These are phyloP conservation scores for Agrostemma githago DNA, from an alignment of 148 eudicot genomes.

Conservation along the genomic window DNA sequence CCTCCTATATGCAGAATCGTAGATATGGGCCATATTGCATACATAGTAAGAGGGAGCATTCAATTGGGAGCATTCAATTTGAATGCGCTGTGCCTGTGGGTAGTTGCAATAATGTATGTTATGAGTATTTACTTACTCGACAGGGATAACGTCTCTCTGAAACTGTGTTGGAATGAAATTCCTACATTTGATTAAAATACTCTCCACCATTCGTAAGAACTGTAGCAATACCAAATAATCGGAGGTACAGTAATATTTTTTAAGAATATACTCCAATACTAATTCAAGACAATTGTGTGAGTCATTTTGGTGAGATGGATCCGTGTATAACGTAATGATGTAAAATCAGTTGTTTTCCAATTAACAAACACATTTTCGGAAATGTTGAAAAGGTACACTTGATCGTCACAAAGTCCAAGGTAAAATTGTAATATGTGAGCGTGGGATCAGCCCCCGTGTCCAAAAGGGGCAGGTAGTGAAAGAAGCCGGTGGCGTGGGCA, in stretches of 20 bases:
- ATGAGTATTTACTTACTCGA: not conserved
- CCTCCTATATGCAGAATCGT: no score
- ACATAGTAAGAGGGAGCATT: not conserved
- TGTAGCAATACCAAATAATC: no score
- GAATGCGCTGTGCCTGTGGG: not conserved
- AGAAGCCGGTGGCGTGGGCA: conserved; percentile 86
- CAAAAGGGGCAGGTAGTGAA: conserved; percentile 93
- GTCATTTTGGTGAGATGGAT: no score
- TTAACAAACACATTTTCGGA: not conserved
- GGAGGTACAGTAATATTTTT: no score
- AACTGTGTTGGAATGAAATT: no score
- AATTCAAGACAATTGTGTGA: no score
- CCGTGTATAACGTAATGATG: no score
- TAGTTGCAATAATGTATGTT: not conserved
- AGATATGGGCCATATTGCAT: not conserved
- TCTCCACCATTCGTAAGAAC: no score
- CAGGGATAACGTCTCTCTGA: not conserved
- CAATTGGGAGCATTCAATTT: not conserved
- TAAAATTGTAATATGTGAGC: conserved; percentile 82
- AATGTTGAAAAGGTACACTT: conserved; percentile 46
- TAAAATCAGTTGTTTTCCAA: not conserved
- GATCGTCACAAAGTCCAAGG: conserved; percentile 50
- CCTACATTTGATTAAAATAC: no score
- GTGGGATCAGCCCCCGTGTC: conserved; percentile 86
- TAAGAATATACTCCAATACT: no score